These are phyloP conservation scores for Vaccinium corymbosum DNA, from an alignment of 148 eudicot species.

Conservation along the genomic window DNA sequence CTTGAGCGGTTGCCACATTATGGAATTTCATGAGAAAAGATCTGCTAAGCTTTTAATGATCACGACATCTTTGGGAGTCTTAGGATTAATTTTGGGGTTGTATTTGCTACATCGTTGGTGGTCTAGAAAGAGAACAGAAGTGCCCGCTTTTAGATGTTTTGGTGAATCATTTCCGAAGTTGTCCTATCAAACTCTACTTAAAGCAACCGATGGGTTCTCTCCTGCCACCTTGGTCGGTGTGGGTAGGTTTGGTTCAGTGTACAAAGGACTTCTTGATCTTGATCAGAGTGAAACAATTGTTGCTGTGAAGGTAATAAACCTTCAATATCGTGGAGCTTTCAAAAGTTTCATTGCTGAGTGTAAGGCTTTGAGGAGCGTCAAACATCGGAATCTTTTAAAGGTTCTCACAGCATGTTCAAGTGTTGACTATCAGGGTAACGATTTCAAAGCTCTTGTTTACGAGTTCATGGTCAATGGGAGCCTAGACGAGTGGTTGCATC, in stretches of 20 bases:
- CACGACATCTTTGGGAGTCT: background rate
- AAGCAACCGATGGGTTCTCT: too few species aligned
- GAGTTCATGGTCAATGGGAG: too few species aligned
- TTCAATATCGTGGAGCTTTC: too few species aligned
- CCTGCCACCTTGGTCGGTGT: too few species aligned
- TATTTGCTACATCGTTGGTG: background rate
- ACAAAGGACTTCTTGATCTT: background rate
- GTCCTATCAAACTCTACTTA: slow-evolving; percentile 7
- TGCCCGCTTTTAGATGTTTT: background rate
- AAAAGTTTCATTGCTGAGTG: too few species aligned
- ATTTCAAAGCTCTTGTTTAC: too few species aligned
- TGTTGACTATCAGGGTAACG: too few species aligned
- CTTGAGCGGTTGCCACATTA: slow-evolving; percentile 18
- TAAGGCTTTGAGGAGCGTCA: too few species aligned
- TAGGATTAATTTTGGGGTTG: background rate
- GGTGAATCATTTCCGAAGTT: background rate
- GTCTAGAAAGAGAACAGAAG: background rate
- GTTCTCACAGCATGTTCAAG: too few species aligned
- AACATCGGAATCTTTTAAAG: too few species aligned
- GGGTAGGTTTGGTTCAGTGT: background rate
- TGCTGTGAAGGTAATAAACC: slow-evolving; percentile 5
- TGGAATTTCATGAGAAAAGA: background rate
- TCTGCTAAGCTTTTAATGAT: background rate
- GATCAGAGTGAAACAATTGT: background rate
- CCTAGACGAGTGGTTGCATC: too few species aligned